Evolutionary conservation across 23 red algal genomes (phyloP), one percentile per base, ranked within the genome.

Genomic region (Pyropia yezoensis): DNA sequence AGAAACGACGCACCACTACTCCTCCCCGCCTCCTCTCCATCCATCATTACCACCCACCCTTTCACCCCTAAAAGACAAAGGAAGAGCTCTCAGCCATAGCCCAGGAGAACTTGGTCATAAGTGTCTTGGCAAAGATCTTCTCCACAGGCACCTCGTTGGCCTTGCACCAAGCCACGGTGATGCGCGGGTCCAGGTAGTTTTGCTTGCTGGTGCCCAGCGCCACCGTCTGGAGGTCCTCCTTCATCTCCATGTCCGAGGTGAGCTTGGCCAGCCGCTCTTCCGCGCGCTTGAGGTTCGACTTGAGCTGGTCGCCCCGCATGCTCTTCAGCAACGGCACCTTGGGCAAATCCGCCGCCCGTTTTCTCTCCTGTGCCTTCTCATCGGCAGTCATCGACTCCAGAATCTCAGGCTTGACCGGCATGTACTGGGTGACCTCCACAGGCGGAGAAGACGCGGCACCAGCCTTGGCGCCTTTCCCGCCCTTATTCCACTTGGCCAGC

Each of bases 141-240:
- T 98, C 94, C 28, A 98, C 83, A 18, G 86, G 94, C 20, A 98
- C 80, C 33, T 91, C 79, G 52, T 87, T 63, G 69, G 77, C 85
- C 59, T 98, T 98, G 73, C 94, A 98, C 94, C 94, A 98, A 16
- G 94, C 94, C 21, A 98, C 94, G 2, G 86, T 87, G 26, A 98
- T 98, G 21, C 94, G 87, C 11, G 94, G 94, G 39, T 98, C 94
- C 65, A 91, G 63, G 69, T 98, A 98, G 67, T 98, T 98, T 39
- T 91, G 77, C 63, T 98, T 98, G 26, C 77, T 84, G 24, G 94
- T 98, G 13, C 86, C 80, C n/a, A 98, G 67, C 49, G 94, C 85
- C 3, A 98, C 94, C 20, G 81, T 98, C 70, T 98, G 91, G 23
- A 98, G 53, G 61, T 98, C 94, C 20, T 83, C 85, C 81, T 98